These are phyloP conservation scores for Phaeoacremonium minimum DNA, from an alignment of 2,329 filamentous ascomycete species.

Conservation along the genomic window DNA sequence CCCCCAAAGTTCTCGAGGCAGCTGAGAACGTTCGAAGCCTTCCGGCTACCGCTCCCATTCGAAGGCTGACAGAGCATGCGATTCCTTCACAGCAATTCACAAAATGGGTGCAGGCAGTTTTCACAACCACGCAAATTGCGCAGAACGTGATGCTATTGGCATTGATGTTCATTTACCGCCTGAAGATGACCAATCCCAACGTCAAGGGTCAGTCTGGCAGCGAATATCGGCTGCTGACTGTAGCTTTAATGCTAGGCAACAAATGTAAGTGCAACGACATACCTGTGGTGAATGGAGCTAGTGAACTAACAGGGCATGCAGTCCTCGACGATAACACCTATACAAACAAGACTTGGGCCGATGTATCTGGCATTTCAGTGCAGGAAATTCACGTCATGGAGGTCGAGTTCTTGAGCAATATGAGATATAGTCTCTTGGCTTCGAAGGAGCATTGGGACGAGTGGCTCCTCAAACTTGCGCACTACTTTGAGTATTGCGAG, in stretches of 20 bases:
- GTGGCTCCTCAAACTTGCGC: conserved; percentile 79
- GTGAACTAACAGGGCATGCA: too few relatives aligned
- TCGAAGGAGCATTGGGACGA: conserved; percentile 81
- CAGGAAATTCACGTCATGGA: conserved; percentile 98
- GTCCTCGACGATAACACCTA: conserved; percentile 98
- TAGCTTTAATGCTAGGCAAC: conserved; percentile 95
- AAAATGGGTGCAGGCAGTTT: conserved; percentile 89
- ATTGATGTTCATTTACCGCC: conserved; percentile 84
- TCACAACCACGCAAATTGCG: conserved; percentile 92
- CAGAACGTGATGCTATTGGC: conserved; percentile 92
- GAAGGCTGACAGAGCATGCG: conserved; percentile 64
- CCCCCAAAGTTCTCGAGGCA: conserved; percentile 69
- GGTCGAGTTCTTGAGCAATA: conserved; percentile 98
- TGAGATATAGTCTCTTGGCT: conserved; percentile 88
- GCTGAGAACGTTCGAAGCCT: conserved; percentile 58
- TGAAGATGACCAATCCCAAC: conserved; percentile 84
- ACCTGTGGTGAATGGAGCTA: too few relatives aligned
- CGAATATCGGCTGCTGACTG: conserved; percentile 87
- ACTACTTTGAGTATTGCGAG: conserved; percentile 81
- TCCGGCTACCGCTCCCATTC: conserved; percentile 32
- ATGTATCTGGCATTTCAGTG: conserved; percentile 91
- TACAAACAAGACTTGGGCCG: conserved; percentile 99
- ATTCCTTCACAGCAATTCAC: conserved; percentile 75
- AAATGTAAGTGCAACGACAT: conserved; percentile 79
- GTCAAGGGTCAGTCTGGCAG: conserved; percentile 91